Evolutionary conservation across 2,329 filamentous ascomycete species (phyloP), one percentile per base, ranked within the genome.

Genomic region (Alternaria arborescens): DNA sequence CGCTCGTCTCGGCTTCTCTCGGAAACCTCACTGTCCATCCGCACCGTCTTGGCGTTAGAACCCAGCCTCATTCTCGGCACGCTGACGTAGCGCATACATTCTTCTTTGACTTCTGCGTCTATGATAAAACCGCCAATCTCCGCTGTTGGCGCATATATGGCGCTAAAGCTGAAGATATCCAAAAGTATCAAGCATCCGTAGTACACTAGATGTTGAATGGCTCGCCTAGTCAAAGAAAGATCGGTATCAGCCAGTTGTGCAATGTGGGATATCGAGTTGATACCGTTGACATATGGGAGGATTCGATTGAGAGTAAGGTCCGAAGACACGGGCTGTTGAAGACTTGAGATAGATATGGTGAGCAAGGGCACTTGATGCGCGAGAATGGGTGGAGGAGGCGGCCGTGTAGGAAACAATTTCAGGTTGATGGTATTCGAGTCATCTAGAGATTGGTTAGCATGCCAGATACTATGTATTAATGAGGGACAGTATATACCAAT

Each of bases 351-450:
- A 14, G 74, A 75, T 48, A 89, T 86, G 6, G 88, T 89, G 58
- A 88, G 84, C 22, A 99, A 87, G 4, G 95, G 95, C 2, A 99
- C 95, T 73, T 98, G 93, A 90, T 92, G 97, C 47, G 91, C 88
- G 71, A 90, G 89, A 56, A 98, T 90, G 3, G 88, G 85, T 0
- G 92, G 89, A 2, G 94, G 94, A 16, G 89, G 87, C 1, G 88
- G 84, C 71, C 94, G 91, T 47, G 92, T 89, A 0, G 93, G 93
- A 77, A 97, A 97, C 51, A 97, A 87, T 80, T 97, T 97, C 85
- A 97, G 92, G 79, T 97, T 97, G 79, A 97, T 89, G 0, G 93
- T 97, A 77, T 97, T 97, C 62, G 93, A 89, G 68, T 97, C 93
- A 78, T 97, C 93, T 93, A 69, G 14, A 22, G 18, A 14, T 55